A percentile compares a stretch with the other conserved stretches of the same genome.
phyloP scores from a whole-genome alignment of 192 early-diverging fungal genomes.

The Radiomyces spectabilis region DNA sequence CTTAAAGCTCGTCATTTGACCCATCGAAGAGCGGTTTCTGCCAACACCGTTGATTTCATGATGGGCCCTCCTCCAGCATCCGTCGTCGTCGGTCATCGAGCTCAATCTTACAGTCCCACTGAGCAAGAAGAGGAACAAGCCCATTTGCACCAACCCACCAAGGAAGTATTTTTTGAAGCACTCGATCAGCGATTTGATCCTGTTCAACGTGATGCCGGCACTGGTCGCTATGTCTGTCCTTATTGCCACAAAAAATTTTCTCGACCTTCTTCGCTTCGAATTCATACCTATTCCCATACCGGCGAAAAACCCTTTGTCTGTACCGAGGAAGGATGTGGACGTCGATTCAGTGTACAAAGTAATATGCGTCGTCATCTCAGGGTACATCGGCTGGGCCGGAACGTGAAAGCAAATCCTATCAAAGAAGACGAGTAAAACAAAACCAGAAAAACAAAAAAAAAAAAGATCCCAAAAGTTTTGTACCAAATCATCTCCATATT shows the following conservation, averaged over 20 bases:
- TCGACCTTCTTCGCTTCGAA: conserved; percentile 58
- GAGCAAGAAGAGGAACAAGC: background rate
- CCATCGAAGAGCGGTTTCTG: conserved; percentile 12
- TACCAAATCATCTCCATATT: too few species aligned
- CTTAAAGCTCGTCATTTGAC: background rate
- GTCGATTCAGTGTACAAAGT: conserved; percentile 64
- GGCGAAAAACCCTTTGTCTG: conserved; percentile 72
- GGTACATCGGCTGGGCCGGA: conserved; percentile 25
- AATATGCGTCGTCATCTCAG: conserved; percentile 69
- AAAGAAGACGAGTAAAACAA: background rate
- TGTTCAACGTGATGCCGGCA: background rate
- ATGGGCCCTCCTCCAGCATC: background rate
- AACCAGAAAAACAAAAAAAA: too few species aligned
- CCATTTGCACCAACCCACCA: background rate
- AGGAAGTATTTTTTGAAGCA: too few species aligned
- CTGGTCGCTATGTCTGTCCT: conserved; percentile 48
- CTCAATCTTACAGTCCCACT: background rate
- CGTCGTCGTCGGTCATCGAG: background rate
- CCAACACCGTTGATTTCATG: conserved; percentile 13
- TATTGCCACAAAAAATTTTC: conserved; percentile 60
- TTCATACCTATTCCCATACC: conserved; percentile 69
- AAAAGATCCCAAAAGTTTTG: too few species aligned
- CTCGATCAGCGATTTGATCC: background rate
- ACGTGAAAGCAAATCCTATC: background rate
- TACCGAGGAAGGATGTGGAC: conserved; percentile 49